A percentile compares a stretch with the other conserved stretches of the same genome.
phyloP scores from a whole-genome alignment of 129 eudicot species.

The Flaveria bidentis region DNA sequence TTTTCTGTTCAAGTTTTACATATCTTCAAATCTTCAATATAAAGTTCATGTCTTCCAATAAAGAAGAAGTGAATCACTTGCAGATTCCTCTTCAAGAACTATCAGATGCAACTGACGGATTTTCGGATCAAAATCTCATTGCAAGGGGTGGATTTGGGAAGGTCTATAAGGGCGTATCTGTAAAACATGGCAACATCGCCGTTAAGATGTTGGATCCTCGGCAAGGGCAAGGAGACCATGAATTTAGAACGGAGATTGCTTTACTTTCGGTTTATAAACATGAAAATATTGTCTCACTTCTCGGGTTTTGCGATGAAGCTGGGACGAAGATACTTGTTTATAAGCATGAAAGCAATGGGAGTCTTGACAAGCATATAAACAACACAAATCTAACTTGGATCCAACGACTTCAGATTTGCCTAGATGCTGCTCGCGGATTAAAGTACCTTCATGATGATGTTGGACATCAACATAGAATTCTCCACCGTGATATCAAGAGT shows the following conservation, averaged over 20 bases:
- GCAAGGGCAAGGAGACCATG: conserved; percentile 34
- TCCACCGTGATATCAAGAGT: conserved; percentile 34
- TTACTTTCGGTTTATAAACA: conserved; percentile 40
- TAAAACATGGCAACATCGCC: conserved; percentile 35
- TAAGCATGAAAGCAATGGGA: conserved; percentile 32
- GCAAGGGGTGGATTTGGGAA: conserved; percentile 39
- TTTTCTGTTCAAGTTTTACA: not conserved
- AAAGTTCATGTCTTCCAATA: conserved; percentile 17
- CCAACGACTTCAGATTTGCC: conserved; percentile 38
- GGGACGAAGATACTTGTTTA: conserved; percentile 41
- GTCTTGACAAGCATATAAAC: conserved; percentile 24
- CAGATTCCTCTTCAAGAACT: conserved; percentile 43
- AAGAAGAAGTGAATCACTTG: conserved; percentile 3
- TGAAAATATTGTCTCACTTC: conserved; percentile 19
- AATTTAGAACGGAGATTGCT: conserved; percentile 34
- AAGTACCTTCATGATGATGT: conserved; percentile 33
- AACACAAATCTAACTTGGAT: conserved; percentile 33
- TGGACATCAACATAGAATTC: conserved; percentile 13
- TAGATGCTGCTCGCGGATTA: conserved; percentile 33
- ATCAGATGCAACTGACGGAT: conserved; percentile 31
- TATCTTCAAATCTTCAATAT: not conserved
- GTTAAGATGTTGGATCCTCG: conserved; percentile 34
- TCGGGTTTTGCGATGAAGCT: conserved; percentile 35
- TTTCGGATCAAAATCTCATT: not conserved
- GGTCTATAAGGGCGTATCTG: conserved; percentile 37